Evolutionary conservation across 1,284 basidiomycete species (phyloP).

Genomic region (Ustilago shanxiensis): DNA sequence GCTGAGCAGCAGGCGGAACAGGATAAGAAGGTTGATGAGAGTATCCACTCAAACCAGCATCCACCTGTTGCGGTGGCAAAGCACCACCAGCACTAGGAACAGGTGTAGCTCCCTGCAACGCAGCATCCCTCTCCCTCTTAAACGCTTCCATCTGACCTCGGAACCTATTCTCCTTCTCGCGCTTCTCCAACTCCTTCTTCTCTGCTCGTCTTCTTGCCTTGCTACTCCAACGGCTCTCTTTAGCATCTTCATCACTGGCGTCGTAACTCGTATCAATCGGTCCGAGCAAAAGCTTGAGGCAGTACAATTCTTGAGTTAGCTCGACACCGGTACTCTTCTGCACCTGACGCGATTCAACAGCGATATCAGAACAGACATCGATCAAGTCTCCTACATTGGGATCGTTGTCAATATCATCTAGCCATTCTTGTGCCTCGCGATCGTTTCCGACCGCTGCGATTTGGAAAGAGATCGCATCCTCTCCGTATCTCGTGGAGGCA

Average conservation of each 20-base stretch:
- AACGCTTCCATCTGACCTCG: conserved; percentile 22
- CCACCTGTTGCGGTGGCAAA: conserved; percentile 23
- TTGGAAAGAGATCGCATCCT: conserved; percentile 57
- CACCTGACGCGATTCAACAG: conserved; percentile 54
- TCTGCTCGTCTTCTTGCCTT: conserved; percentile 23
- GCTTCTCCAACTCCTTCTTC: conserved; percentile 31
- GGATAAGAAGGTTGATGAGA: conserved; percentile 38
- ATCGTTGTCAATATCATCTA: conserved; percentile 62
- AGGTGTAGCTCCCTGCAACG: conserved; percentile 17
- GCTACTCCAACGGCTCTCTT: conserved; percentile 8
- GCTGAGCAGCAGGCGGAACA: conserved; percentile 8
- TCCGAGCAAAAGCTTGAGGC: conserved; percentile 59
- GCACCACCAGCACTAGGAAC: conserved; percentile 48
- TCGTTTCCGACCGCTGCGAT: conserved; percentile 64
- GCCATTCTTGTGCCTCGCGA: conserved; percentile 61
- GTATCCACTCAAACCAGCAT: conserved; percentile 28
- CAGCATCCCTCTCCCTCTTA: conserved; percentile 28
- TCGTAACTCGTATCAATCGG: conserved; percentile 61
- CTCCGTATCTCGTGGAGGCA: conserved; percentile 43
- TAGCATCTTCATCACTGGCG: conserved; percentile 50
- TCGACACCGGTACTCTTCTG: conserved; percentile 52
- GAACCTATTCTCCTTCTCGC: conserved; percentile 27
- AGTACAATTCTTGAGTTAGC: conserved; percentile 57
- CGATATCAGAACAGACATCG: conserved; percentile 60
- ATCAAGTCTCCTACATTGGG: conserved; percentile 56